phyloP scores from a whole-genome alignment of 495 filamentous ascomycete species.

The Xylaria flabelliformis region DNA sequence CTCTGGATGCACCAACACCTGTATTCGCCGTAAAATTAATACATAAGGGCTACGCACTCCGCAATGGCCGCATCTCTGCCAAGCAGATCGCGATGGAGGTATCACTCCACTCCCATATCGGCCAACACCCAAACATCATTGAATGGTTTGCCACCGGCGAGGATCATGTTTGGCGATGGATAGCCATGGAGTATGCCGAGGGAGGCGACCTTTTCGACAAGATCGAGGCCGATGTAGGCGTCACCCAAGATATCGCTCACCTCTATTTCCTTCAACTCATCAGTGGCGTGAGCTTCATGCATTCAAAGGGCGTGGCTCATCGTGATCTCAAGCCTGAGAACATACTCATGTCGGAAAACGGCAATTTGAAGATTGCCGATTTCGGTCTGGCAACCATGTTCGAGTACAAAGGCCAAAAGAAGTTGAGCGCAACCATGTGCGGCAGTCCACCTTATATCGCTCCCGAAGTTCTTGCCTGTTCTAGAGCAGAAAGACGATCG shows the following conservation, averaged over 20 bases:
- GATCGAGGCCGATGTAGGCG: slow-evolving; percentile 95
- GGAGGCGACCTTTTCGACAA: slow-evolving; percentile 99
- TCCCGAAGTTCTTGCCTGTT: slow-evolving; percentile 78
- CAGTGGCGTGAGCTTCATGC: slow-evolving; percentile 90
- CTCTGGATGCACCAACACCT: slow-evolving; percentile 68
- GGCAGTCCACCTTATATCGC: slow-evolving; percentile 98
- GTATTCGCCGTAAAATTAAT: slow-evolving; percentile 98
- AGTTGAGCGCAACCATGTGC: slow-evolving; percentile 85
- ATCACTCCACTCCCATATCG: slow-evolving; percentile 83
- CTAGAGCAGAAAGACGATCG: slow-evolving; percentile 50
- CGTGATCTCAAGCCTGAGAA: slow-evolving; percentile 93
- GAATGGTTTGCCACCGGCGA: slow-evolving; percentile 87
- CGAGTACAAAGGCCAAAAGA: slow-evolving; percentile 79
- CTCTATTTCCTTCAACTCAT: slow-evolving; percentile 95
- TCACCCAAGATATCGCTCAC: slow-evolving; percentile 90
- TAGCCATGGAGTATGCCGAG: slow-evolving; percentile 96
- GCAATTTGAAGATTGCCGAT: slow-evolving; percentile 94
- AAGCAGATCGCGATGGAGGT: slow-evolving; percentile 91
- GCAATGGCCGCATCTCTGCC: slow-evolving; percentile 83
- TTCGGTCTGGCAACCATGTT: slow-evolving; percentile 97
- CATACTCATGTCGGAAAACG: slow-evolving; percentile 79
- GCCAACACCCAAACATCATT: slow-evolving; percentile 91
- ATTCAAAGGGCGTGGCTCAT: slow-evolving; percentile 88
- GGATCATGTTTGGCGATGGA: slow-evolving; percentile 92
- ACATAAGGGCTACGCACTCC: slow-evolving; percentile 90